These are phyloP conservation scores for Salicornia ramosissima DNA, from an alignment of 148 eudicot species.

Conservation along the genomic window DNA sequence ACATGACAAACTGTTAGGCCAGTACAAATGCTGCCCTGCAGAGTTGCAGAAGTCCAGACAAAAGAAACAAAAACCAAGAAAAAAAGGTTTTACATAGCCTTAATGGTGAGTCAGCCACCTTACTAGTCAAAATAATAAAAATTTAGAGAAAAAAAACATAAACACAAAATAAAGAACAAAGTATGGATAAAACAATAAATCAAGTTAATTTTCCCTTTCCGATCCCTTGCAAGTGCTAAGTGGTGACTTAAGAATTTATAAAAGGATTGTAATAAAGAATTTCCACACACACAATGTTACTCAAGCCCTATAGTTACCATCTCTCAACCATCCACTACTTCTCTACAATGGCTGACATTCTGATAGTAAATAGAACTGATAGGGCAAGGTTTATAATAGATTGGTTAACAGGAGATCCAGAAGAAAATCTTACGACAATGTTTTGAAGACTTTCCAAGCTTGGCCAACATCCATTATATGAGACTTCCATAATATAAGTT, in stretches of 20 bases:
- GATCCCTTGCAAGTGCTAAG: neutral
- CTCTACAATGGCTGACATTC: too few species aligned
- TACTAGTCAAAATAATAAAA: too few species aligned
- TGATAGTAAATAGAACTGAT: neutral
- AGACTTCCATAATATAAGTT: conserved; percentile 77
- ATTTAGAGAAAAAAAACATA: too few species aligned
- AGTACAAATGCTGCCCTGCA: neutral
- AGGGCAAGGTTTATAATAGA: neutral
- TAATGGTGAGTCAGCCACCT: too few species aligned
- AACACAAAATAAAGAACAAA: neutral
- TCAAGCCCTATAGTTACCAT: neutral
- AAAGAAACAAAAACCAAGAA: too few species aligned
- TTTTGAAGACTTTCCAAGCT: conserved; percentile 84
- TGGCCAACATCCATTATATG: conserved; percentile 61
- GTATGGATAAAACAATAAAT: too few species aligned
- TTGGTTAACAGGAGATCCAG: conserved; percentile 1
- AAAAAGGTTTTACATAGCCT: too few species aligned
- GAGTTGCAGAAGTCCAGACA: neutral
- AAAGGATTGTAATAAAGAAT: neutral
- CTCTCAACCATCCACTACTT: neutral
- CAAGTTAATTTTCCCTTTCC: neutral
- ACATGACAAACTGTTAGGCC: neutral
- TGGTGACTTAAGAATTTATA: neutral
- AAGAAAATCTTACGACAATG: conserved; percentile 62
- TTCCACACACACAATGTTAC: neutral